A percentile compares a stretch with the other conserved stretches of the same genome.
phyloP scores from a whole-genome alignment of 2,329 filamentous ascomycete species.

The Phaeosphaeriaceae sp. region DNA sequence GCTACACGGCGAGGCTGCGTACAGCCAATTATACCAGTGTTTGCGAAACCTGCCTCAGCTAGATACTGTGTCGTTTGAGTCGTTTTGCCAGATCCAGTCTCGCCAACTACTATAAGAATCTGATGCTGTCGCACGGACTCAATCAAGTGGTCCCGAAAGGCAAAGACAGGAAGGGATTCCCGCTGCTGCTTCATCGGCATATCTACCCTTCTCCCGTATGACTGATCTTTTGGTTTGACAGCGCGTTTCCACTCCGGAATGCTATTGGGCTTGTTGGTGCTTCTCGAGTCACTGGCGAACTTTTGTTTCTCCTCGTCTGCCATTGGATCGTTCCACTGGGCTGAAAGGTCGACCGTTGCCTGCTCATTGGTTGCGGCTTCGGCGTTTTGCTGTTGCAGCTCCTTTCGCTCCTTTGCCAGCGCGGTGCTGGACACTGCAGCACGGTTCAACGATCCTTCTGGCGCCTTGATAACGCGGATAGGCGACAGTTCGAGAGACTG shows the following conservation, averaged over 20 bases:
- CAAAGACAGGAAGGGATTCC: slow-evolving; percentile 86
- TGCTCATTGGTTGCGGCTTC: slow-evolving; percentile 76
- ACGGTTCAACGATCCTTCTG: slow-evolving; percentile 96
- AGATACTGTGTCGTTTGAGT: slow-evolving; percentile 96
- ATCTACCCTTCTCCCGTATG: slow-evolving; percentile 77
- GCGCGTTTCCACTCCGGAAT: slow-evolving; percentile 75
- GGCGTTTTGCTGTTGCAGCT: slow-evolving; percentile 85
- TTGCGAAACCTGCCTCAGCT: slow-evolving; percentile 87
- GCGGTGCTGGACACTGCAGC: slow-evolving; percentile 92
- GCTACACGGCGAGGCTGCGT: slow-evolving; percentile 97
- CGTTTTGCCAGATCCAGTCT: slow-evolving; percentile 96
- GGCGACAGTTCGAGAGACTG: slow-evolving; percentile 93
- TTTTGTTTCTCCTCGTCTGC: slow-evolving; percentile 73
- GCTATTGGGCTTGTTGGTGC: slow-evolving; percentile 64
- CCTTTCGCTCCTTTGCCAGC: slow-evolving; percentile 86
- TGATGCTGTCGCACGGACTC: slow-evolving; percentile 88
- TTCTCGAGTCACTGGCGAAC: slow-evolving; percentile 86
- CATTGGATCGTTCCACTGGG: slow-evolving; percentile 98
- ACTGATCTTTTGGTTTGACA: slow-evolving; percentile 87
- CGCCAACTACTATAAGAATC: slow-evolving; percentile 92
- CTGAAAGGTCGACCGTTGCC: slow-evolving; percentile 79
- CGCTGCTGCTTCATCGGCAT: slow-evolving; percentile 96
- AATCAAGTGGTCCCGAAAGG: slow-evolving; percentile 85
- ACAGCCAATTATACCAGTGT: slow-evolving; percentile 89
- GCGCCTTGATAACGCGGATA: slow-evolving; percentile 95